Evolutionary conservation across 2,329 filamentous ascomycete species (phyloP), one percentile per base, ranked within the genome.

Genomic region (Didymella exigua): DNA sequence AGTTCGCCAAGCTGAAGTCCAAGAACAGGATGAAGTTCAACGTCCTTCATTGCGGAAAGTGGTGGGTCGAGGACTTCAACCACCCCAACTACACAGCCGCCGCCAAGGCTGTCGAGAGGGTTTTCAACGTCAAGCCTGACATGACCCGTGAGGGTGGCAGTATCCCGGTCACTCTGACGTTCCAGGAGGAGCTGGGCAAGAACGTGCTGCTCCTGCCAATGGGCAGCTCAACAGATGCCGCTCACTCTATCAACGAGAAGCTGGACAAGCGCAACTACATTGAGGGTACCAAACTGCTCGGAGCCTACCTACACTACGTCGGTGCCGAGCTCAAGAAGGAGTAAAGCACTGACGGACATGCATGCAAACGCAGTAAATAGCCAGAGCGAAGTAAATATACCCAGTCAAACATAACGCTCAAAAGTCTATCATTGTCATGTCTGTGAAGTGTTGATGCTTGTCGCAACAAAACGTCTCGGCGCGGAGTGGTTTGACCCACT

Each of bases 61-160:
- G 95, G 95, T 99, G 95, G 95, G 92, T 96, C 42, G 92, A 96
- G 41, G 93, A 89, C 72, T 93, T 95, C 26, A 95, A 96, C 80
- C 93, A 99, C 84, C 98, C 95, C 92, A 99, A 99, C 84, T 99
- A 98, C 79, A 85, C 87, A 26, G 93, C 93, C 23, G 95, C 95
- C 13, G 86, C 89, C 72, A 98, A 96, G 84, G 95, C 95, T n/a
- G 92, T 95, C 29, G 89, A 98, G 82, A 86, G 91, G 62, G 95
- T 99, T 31, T 99, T 92, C 85, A 90, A 90, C 49, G 89, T 96
- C 49, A 84, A 92, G 80, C 95, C 95, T 23, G 95, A 99, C 79
- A 89, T 96, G 77, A 99, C 95, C 34, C 86, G 95, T 60, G 95
- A 99, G 80, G 95, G 95, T 77, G 95, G 95, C 68, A 96, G 91